Conservation (phyloP, 345 rosid genomes). For the Noccaea bulbosa region DNA sequence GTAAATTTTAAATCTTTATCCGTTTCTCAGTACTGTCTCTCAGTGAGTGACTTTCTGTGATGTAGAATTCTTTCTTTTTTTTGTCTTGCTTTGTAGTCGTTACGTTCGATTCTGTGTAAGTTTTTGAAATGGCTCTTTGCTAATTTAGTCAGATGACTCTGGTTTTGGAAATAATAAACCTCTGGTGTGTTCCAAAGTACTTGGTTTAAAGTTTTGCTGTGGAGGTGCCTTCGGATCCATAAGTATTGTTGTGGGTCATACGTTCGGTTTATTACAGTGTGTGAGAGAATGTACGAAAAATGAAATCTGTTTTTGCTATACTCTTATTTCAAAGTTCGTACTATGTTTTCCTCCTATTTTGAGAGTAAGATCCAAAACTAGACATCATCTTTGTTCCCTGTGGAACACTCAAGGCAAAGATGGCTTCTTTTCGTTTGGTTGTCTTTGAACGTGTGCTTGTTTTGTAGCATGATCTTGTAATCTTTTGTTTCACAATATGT, state of each 20-base stretch:
- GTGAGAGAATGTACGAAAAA: neutral
- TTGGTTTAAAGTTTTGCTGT: neutral
- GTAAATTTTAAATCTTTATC: neutral
- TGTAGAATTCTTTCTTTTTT: neutral
- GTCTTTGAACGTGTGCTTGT: no score
- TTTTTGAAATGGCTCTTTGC: neutral
- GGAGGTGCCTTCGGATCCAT: neutral
- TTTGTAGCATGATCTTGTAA: neutral
- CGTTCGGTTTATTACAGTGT: conserved; percentile 2
- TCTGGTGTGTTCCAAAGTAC: neutral
- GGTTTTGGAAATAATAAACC: neutral
- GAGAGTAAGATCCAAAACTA: neutral
- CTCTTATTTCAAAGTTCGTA: neutral
- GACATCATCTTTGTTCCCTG: neutral
- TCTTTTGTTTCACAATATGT: neutral
- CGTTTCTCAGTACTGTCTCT: neutral
- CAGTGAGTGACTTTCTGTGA: neutral
- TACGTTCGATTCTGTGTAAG: neutral
- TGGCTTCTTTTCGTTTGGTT: neutral
- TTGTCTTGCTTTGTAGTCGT: neutral
- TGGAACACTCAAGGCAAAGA: neutral
- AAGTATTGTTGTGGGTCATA: neutral
- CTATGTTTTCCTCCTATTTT: neutral
- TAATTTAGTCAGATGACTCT: neutral
- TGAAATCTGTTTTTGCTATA: neutral